Evolutionary conservation across 2,329 filamentous ascomycete species (phyloP), one percentile per base, ranked within the genome.

Genomic region (Colletotrichum echinochloae): DNA sequence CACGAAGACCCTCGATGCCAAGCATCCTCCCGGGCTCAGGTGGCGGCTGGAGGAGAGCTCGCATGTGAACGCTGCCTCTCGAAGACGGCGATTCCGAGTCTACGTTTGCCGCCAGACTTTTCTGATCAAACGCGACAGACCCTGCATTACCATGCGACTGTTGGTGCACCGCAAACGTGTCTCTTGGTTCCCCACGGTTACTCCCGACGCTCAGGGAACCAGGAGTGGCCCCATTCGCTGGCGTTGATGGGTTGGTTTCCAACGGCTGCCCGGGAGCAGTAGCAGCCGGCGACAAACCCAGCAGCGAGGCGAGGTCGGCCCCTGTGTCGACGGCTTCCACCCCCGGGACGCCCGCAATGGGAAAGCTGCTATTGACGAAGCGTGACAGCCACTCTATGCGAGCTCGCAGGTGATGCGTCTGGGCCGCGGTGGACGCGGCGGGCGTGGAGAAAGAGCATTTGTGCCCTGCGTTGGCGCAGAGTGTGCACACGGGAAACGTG

Each of bases 301-400:
- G 28, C 62, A 57, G 35, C 30, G 55, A 60, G 0, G 69, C 57
- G 52, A 81, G 72, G 60, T 81, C 79, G 23, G 75, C 72, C 8
- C 79, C 80, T 2, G 81, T 83, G 59, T 82, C 80, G n/a, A 82
- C 66, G 20, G 73, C 70, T 64, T 81, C 79, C 33, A 83, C 77
- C 12, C 76, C 74, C 44, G 74, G 61, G 0, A 71, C 68, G 55
- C 77, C 70, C 39, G 65, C 33, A 18, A 75, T 65, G 70, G 82
- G 72, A 18, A 75, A 65, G 26, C 75, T 75, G 46, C 79, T 74
- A 61, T 84, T 80, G 59, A 84, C 76, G 61, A 79, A 79, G 20
- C 74, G 73, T 5, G 79, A 79, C 12, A 84, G 75, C 82, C 83
- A 83, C 55, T 81, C 76, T 12, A 84, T 77, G 1, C 82, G 78